Percentiles rank a stretch among this genome's conserved stretches.
Conservation (phyloP, 2,329 filamentous ascomycete species). For the Gremmenia infestans region DNA sequence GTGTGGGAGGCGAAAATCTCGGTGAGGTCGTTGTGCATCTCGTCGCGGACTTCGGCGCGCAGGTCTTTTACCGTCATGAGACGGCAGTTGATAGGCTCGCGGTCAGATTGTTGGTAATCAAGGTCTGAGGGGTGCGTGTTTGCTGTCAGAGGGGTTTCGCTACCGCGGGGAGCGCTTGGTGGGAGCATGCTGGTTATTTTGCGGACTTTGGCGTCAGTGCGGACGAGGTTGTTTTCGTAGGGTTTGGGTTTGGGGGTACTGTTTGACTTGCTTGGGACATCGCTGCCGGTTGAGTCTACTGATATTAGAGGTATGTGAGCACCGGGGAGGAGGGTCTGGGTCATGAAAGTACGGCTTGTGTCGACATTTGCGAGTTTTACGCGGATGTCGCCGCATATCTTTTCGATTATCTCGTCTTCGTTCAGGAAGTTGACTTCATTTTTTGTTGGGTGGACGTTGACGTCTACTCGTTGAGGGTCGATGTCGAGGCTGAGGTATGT, state of each 20-base stretch:
- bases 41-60: conserved; percentile 71
- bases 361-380: conserved; percentile 80
- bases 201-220: conserved; percentile 80
- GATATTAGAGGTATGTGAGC: conserved; percentile 38
- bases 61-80: conserved; percentile 84
- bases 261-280: conserved; percentile 11
- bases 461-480: conserved; percentile 86
- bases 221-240: conserved; percentile 82
- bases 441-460: conserved; percentile 97
- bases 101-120: conserved; percentile 68
- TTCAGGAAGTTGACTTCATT: conserved; percentile 95
- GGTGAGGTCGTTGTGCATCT: conserved; percentile 79
- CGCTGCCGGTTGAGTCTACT: conserved; percentile 13
- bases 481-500: conserved; percentile 90
- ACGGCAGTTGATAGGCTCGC: conserved; percentile 63
- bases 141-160: conserved; percentile 25
- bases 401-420: conserved; percentile 90
- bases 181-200: conserved; percentile 97
- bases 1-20: conserved; percentile 84
- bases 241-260: conserved; percentile 52
- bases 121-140: conserved; percentile 42
- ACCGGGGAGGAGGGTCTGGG: conserved; percentile 81
- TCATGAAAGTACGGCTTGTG: conserved; percentile 89
- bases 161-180: conserved; percentile 40
- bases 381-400: conserved; percentile 75